Evolutionary conservation across 257 asterid species (phyloP).

Genomic region (Primulina tabacum): DNA sequence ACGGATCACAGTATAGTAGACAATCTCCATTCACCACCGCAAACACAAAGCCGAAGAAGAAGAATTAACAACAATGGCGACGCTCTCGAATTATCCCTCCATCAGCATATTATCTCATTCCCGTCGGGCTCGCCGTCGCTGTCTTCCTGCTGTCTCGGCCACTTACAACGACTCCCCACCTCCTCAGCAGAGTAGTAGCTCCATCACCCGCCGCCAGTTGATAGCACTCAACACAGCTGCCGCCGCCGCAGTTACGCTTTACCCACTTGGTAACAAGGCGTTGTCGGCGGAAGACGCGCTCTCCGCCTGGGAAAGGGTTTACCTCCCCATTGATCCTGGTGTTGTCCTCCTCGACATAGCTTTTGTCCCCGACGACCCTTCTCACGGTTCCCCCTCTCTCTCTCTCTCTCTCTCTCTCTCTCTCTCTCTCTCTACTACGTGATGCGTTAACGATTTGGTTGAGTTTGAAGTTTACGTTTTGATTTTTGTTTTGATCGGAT

Average conservation of each 20-base stretch:
- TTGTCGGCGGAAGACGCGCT: slow-evolving; percentile 58
- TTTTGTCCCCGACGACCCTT: slow-evolving; percentile 81
- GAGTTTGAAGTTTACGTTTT: background rate
- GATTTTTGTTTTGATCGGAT: background rate
- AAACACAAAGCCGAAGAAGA: background rate
- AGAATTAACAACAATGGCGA: slow-evolving; percentile 6
- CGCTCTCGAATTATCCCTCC: slow-evolving; percentile 26
- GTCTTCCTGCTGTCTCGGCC: slow-evolving; percentile 34
- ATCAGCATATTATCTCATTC: slow-evolving; percentile 7
- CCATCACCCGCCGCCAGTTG: slow-evolving; percentile 53
- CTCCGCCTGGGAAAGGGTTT: slow-evolving; percentile 91
- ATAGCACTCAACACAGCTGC: slow-evolving; percentile 31
- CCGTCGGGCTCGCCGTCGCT: slow-evolving; percentile 31
- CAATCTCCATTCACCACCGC: background rate
- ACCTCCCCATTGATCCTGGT: slow-evolving; percentile 85
- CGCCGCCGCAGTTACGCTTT: slow-evolving; percentile 40
- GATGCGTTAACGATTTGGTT: too few relatives aligned
- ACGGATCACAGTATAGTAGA: too few relatives aligned
- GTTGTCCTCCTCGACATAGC: slow-evolving; percentile 86
- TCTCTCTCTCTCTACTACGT: background rate
- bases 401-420: background rate
- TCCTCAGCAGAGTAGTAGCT: slow-evolving; percentile 16
- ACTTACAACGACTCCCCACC: slow-evolving; percentile 15
- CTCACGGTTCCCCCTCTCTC: slow-evolving; percentile 48
- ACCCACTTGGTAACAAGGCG: slow-evolving; percentile 35